These are phyloP conservation scores for Sphagnum tenellum DNA, from an alignment of 225 moss, liverwort and hornwort genomes.

Conservation along the genomic window DNA sequence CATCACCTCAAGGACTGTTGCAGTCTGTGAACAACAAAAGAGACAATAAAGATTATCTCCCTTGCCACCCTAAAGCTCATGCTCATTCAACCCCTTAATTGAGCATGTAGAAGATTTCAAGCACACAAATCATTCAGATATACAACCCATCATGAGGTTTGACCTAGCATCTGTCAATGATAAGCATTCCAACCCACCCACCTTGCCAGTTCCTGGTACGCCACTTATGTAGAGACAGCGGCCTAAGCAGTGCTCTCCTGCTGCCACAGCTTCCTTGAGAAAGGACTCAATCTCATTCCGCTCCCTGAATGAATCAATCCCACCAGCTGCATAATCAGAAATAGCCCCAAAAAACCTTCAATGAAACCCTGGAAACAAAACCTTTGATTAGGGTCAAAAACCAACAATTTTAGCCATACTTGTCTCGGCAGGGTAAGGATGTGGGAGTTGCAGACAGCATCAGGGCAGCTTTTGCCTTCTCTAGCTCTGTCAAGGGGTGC, in stretches of 20 bases:
- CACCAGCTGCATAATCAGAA: not conserved
- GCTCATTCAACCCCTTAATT: not conserved
- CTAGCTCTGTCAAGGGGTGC: slow-evolving; percentile 58
- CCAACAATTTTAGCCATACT: slow-evolving; percentile 14
- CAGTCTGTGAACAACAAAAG: slow-evolving; percentile 39
- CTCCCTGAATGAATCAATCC: slow-evolving; percentile 39
- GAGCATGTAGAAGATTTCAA: no score
- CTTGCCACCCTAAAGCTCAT: no score
- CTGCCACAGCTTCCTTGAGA: slow-evolving; percentile 75
- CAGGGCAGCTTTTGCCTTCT: slow-evolving; percentile 77
- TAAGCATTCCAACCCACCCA: slow-evolving; percentile 9
- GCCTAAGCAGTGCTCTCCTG: slow-evolving; percentile 82
- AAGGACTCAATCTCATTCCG: slow-evolving; percentile 74
- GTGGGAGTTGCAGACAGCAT: slow-evolving; percentile 72
- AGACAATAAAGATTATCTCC: no score
- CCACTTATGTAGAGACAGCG: slow-evolving; percentile 98
- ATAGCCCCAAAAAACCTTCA: no score
- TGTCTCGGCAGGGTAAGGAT: slow-evolving; percentile 82
- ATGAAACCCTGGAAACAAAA: not conserved
- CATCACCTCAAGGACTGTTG: slow-evolving; percentile 91
- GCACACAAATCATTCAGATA: not conserved
- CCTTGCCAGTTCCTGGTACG: slow-evolving; percentile 98
- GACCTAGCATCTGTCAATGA: no score
- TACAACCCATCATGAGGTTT: no score
- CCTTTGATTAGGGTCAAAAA: not conserved